Percentiles rank a stretch among this genome's conserved stretches.
Evolutionary conservation across 2,329 filamentous ascomycete species (phyloP).

Genomic region (Penicillium sp.): DNA sequence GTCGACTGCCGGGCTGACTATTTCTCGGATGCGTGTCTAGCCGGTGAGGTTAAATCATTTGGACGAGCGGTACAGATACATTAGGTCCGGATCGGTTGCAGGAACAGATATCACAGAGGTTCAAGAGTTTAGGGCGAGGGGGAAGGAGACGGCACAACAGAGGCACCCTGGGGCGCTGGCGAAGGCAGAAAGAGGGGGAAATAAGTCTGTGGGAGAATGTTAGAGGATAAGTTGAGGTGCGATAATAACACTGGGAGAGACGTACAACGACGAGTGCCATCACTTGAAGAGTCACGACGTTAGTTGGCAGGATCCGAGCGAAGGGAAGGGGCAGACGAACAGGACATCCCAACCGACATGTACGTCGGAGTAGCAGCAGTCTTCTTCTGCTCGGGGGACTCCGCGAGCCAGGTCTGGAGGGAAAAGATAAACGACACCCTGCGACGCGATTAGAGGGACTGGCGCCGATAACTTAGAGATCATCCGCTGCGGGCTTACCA

Average conservation of each 20-base stretch:
- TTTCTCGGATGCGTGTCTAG: too few species aligned
- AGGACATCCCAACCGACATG: conserved; percentile 74
- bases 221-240: conserved; percentile 11
- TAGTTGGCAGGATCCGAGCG: conserved; percentile 7
- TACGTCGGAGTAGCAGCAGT: conserved; percentile 66
- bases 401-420: conserved; percentile 49
- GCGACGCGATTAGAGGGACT: conserved; percentile 18
- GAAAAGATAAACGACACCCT: conserved; percentile 50
- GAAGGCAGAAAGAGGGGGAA: conserved; percentile 65
- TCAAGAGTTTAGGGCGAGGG: conserved; percentile 37
- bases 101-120: conserved; percentile 10
- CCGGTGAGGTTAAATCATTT: too few species aligned
- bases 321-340: conserved; percentile 49
- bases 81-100: not conserved
- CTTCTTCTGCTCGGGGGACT: conserved; percentile 53
- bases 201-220: conserved; percentile 51
- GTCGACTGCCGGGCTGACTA: too few species aligned
- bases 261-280: conserved; percentile 57
- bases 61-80: conserved; percentile 14
- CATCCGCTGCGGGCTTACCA: conserved; percentile 47
- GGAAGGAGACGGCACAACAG: not conserved
- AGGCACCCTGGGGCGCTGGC: conserved; percentile 27
- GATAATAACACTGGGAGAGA: conserved; percentile 15
- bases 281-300: conserved; percentile 43
- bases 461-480: not conserved